Conservation (phyloP, 345 rosid genomes). For the Eucalyptus regnans region DNA sequence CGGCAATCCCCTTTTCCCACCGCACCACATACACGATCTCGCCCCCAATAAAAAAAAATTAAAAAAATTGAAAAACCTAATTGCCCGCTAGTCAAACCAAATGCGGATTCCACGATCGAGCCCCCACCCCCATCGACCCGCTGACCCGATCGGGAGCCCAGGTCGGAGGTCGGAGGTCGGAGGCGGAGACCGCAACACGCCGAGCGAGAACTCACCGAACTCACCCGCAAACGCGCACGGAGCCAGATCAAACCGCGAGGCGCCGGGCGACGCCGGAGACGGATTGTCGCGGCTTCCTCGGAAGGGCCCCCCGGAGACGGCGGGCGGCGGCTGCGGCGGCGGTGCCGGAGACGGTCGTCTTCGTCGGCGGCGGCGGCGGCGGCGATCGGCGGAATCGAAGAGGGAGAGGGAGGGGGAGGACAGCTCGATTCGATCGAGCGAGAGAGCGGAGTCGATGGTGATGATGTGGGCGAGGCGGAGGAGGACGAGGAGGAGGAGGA, state of each 20-base stretch:
- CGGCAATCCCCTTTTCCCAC: neutral
- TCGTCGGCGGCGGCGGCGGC: neutral
- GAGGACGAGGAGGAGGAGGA: neutral
- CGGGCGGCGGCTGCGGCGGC: neutral
- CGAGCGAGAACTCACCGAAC: neutral
- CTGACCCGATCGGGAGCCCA: neutral
- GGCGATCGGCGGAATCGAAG: neutral
- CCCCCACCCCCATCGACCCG: neutral
- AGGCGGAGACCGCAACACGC: neutral
- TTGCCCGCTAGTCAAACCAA: neutral
- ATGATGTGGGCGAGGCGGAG: neutral
- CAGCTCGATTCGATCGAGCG: neutral
- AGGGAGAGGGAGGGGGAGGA: neutral
- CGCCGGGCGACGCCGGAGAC: neutral
- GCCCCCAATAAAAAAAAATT: neutral
- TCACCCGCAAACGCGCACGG: neutral
- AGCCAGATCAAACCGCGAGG: neutral
- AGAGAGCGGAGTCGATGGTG: neutral
- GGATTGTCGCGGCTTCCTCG: neutral
- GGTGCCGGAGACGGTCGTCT: neutral
- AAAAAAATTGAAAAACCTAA: neutral
- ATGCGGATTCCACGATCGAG: neutral
- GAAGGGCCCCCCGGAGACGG: neutral
- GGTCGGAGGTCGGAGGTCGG: neutral
- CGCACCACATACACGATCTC: neutral